Conservation (phyloP, 805 yeast genomes). For the Scheffersomyces lignosus region DNA sequence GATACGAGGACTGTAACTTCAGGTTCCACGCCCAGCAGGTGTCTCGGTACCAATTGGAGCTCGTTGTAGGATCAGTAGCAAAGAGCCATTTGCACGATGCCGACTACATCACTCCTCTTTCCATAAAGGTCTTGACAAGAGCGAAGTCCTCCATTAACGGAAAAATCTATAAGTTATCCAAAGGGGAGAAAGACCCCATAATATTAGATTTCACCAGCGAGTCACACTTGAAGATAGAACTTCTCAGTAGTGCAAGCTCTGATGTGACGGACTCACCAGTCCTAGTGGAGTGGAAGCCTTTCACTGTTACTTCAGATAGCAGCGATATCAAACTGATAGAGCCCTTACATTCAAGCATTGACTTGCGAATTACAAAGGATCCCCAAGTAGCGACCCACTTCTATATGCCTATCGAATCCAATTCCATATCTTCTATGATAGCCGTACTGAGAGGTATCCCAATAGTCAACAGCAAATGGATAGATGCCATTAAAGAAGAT, state of each 20-base stretch:
- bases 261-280: neutral
- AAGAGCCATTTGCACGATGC: neutral
- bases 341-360: conserved; percentile 12
- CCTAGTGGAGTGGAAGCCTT: neutral
- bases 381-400: conserved; percentile 24
- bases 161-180: conserved; percentile 16
- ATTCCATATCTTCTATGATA: conserved; percentile 14
- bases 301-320: neutral
- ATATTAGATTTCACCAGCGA: conserved; percentile 9
- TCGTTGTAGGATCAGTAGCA: conserved; percentile 14
- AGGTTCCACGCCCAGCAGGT: conserved; percentile 28
- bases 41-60: conserved; percentile 29
- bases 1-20: conserved; percentile 28
- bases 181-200: conserved; percentile 7
- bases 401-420: conserved; percentile 12
- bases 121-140: conserved; percentile 25
- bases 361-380: conserved; percentile 17
- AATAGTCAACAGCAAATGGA: conserved; percentile 26
- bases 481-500: conserved; percentile 11
- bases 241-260: neutral
- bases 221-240: conserved; percentile 4
- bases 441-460: conserved; percentile 32
- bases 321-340: conserved; percentile 3
- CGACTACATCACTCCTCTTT: conserved; percentile 15
- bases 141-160: conserved; percentile 33